These are phyloP conservation scores for Xylaria sp. DNA, from an alignment of 2,329 filamentous ascomycete species.

Conservation along the genomic window DNA sequence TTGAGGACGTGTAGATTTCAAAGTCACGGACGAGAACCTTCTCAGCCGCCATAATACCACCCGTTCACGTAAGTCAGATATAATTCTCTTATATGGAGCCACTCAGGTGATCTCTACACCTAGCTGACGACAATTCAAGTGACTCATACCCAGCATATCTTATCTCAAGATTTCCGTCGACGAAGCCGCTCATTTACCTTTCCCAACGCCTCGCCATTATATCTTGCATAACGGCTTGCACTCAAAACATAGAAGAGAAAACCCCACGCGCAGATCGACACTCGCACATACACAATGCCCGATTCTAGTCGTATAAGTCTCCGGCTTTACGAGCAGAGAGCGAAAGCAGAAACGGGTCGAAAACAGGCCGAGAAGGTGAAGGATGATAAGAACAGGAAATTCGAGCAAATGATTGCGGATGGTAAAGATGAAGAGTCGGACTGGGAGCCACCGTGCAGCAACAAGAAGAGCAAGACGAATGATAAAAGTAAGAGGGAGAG, in stretches of 20 bases:
- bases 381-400: background rate
- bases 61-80: background rate
- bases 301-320: background rate
- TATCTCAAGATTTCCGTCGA: background rate
- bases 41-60: background rate
- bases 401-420: background rate
- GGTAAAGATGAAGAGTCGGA: background rate
- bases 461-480: background rate
- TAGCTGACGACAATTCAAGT: no score
- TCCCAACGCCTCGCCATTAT: background rate
- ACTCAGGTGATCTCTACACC: background rate
- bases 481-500: background rate
- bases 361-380: background rate
- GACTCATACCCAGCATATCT: background rate
- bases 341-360: background rate
- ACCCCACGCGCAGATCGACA: background rate
- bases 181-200: background rate
- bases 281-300: background rate
- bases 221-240: background rate
- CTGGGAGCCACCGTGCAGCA: background rate
- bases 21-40: background rate
- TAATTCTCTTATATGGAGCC: background rate
- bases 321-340: conserved; percentile 9
- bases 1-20: background rate
- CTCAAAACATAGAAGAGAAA: background rate